phyloP scores from a whole-genome alignment of 768 basidiomycete species.

The Tubosaeta brunneosetosa region DNA sequence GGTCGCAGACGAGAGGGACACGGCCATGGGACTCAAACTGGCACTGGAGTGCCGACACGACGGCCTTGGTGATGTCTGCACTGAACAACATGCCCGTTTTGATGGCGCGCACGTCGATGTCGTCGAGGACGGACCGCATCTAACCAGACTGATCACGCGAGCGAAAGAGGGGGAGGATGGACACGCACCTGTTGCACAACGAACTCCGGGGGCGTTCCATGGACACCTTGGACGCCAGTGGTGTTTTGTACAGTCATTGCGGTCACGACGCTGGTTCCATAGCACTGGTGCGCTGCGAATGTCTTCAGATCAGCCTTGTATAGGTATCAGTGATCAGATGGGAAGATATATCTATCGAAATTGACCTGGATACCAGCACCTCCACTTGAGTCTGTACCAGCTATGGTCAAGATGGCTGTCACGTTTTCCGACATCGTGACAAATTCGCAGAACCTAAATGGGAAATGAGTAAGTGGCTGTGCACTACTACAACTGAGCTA shows the following conservation, averaged over 20 bases:
- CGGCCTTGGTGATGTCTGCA: conserved; percentile 44
- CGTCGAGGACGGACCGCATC: conserved; percentile 67
- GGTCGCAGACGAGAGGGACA: conserved; percentile 74
- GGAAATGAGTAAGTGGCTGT: no score
- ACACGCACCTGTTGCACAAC: conserved; percentile 64
- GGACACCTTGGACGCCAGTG: conserved; percentile 70
- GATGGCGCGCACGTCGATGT: conserved; percentile 66
- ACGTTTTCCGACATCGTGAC: conserved; percentile 6
- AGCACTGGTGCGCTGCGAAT: conserved; percentile 72
- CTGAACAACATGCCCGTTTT: conserved; percentile 91
- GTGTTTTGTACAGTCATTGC: conserved; percentile 92
- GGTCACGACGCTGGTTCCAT: conserved; percentile 78
- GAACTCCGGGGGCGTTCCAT: conserved; percentile 63
- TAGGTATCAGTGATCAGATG: background rate
- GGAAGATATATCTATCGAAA: conserved; percentile 3
- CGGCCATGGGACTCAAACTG: conserved; percentile 32
- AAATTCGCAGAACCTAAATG: no score
- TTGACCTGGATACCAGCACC: conserved; percentile 91
- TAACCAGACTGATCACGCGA: conserved; percentile 23
- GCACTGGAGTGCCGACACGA: conserved; percentile 46
- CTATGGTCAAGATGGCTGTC: conserved; percentile 60
- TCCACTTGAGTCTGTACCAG: conserved; percentile 78
- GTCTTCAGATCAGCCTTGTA: conserved; percentile 83
- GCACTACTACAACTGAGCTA: no score
- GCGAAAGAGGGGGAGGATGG: background rate